Conservation (phyloP, 1,284 basidiomycete species). For the Microbotryum scabiosae region DNA sequence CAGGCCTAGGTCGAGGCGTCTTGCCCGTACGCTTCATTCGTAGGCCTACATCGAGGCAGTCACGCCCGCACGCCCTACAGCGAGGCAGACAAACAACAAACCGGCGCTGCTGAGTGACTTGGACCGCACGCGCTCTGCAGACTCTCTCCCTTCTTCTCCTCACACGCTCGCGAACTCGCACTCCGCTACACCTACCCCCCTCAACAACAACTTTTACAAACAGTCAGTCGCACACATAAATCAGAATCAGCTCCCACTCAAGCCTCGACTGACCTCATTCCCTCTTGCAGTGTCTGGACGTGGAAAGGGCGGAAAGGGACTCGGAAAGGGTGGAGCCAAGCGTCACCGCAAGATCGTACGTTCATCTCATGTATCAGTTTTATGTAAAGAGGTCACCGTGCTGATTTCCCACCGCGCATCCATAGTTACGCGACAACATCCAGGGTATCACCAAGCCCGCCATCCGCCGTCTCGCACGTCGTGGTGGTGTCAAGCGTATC, state of each 20-base stretch:
- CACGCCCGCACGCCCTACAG: too few relatives aligned
- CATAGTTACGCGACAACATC: conserved; percentile 55
- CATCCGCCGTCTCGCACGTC: conserved; percentile 83
- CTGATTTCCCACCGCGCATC: too few relatives aligned
- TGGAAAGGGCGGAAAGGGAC: conserved; percentile 58
- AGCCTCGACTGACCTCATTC: background rate
- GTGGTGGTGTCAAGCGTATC: conserved; percentile 91
- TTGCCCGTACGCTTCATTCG: too few relatives aligned
- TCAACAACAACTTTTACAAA: background rate
- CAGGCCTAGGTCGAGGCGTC: too few relatives aligned
- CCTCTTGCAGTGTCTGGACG: conserved; percentile 14
- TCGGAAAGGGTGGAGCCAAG: conserved; percentile 69
- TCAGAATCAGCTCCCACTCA: background rate
- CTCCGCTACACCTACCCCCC: background rate
- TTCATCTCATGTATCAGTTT: too few relatives aligned
- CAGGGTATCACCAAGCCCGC: conserved; percentile 82
- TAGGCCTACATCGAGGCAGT: too few relatives aligned
- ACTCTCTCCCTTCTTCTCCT: background rate
- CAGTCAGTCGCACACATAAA: background rate
- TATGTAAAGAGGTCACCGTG: too few relatives aligned
- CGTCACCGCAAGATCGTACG: conserved; percentile 30
- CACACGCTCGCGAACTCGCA: background rate
- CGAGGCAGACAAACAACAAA: too few relatives aligned
- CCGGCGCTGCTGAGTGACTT: too few relatives aligned
- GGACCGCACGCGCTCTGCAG: too few relatives aligned